Conservation (phyloP, 2,329 filamentous ascomycete genomes). For the Sclerotinia nivalis region DNA sequence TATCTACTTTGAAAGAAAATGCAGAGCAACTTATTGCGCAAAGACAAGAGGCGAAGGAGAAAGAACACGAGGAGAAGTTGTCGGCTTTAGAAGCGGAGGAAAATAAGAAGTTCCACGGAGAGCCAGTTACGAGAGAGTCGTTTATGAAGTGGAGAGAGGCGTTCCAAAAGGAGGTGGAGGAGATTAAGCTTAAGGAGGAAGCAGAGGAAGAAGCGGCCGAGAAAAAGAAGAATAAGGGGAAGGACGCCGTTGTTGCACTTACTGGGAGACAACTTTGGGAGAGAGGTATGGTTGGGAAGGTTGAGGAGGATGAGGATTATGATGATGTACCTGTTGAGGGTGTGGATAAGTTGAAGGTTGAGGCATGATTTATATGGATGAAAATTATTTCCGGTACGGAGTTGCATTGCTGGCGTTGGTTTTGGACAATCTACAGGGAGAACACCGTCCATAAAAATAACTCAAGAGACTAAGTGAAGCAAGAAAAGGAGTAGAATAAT, state of each 20-base stretch:
- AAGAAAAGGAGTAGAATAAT: not conserved
- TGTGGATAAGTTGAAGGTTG: conserved; percentile 72
- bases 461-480: not conserved
- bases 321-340: conserved; percentile 57
- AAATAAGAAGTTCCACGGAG: conserved; percentile 95
- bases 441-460: conserved; percentile 3
- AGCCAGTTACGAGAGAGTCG: conserved; percentile 79
- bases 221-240: conserved; percentile 74
- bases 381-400: conserved; percentile 29
- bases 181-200: conserved; percentile 64
- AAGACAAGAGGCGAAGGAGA: conserved; percentile 64
- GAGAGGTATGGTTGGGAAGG: conserved; percentile 67
- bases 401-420: conserved; percentile 39
- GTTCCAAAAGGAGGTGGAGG: conserved; percentile 80
- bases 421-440: conserved; percentile 4
- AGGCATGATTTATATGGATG: conserved; percentile 43
- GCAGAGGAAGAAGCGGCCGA: conserved; percentile 79
- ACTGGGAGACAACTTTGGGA: conserved; percentile 80
- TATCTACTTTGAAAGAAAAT: conserved; percentile 82
- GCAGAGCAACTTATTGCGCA: conserved; percentile 83
- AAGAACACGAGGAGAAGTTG: conserved; percentile 56
- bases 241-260: conserved; percentile 69
- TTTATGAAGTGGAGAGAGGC: conserved; percentile 80
- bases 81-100: conserved; percentile 78
- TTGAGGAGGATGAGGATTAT: conserved; percentile 66